Conservation (phyloP, 768 basidiomycete species). For the Macrolepiota fuliginosa region DNA sequence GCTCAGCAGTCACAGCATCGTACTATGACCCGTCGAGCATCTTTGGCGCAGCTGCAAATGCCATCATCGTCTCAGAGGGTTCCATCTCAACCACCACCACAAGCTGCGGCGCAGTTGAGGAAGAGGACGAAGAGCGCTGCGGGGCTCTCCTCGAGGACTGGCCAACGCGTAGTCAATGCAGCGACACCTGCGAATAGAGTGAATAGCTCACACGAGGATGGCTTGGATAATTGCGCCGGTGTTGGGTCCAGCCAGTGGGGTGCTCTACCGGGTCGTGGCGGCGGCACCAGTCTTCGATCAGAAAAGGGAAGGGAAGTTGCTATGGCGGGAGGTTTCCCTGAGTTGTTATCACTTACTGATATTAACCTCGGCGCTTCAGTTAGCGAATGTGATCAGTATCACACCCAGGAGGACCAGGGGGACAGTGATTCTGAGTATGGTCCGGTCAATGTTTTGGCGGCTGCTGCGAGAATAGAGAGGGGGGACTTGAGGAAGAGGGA, state of each 20-base stretch:
- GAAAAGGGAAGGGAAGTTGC: background rate
- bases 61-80: background rate
- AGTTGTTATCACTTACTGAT: slow-evolving; percentile 1
- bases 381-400: background rate
- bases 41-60: slow-evolving; percentile 2
- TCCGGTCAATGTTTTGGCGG: slow-evolving; percentile 11
- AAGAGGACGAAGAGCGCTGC: slow-evolving; percentile 8
- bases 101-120: background rate
- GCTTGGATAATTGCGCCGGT: background rate
- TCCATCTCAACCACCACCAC: background rate
- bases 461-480: slow-evolving; percentile 18
- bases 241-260: background rate
- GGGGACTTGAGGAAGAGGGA: slow-evolving; percentile 1
- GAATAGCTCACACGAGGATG: background rate
- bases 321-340: background rate
- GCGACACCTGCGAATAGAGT: background rate
- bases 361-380: background rate
- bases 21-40: background rate
- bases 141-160: slow-evolving; percentile 1
- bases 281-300: slow-evolving; percentile 12
- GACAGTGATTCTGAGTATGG: background rate
- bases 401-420: background rate
- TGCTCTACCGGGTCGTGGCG: slow-evolving; percentile 3
- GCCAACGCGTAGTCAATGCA: background rate
- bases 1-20: background rate